phyloP scores from a whole-genome alignment of 352 stramenopile species.

The Globisporangium emineosum region DNA sequence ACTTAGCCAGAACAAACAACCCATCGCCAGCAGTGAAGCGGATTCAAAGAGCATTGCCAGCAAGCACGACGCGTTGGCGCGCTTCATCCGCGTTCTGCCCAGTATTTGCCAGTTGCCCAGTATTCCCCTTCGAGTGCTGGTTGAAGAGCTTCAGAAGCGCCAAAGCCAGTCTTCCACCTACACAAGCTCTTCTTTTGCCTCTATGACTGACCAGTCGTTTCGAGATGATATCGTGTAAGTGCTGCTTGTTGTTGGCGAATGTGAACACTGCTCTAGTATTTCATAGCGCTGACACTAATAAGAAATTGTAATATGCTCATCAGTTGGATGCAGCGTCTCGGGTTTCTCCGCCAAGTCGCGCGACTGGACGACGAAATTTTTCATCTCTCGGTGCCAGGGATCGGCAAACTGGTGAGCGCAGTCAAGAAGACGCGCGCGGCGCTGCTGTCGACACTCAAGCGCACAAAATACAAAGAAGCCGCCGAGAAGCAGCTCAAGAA shows the following conservation, averaged over 20 bases:
- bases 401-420: slow-evolving; percentile 52
- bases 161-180: background rate
- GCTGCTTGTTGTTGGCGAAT: background rate
- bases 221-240: slow-evolving; percentile 35
- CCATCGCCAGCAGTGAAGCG: background rate
- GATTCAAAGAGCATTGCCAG: slow-evolving; percentile 16
- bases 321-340: slow-evolving; percentile 45
- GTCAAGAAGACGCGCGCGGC: slow-evolving; percentile 51
- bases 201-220: slow-evolving; percentile 1
- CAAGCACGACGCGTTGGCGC: slow-evolving; percentile 40
- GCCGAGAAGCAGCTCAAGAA: slow-evolving; percentile 62
- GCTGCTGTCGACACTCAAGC: slow-evolving; percentile 44
- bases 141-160: slow-evolving; percentile 8
- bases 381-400: slow-evolving; percentile 47
- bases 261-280: too few relatives aligned
- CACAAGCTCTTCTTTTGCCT: background rate
- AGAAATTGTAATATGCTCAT: too few relatives aligned
- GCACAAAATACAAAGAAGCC: slow-evolving; percentile 61
- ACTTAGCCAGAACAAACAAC: slow-evolving; percentile 2
- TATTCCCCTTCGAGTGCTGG: slow-evolving; percentile 8
- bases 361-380: slow-evolving; percentile 46
- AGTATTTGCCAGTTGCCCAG: slow-evolving; percentile 9
- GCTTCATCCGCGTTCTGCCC: slow-evolving; percentile 22
- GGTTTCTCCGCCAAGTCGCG: slow-evolving; percentile 46
- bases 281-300: too few relatives aligned